Evolutionary conservation across 768 basidiomycete species (phyloP).

Genomic region (Leccinellum rugosiceps): DNA sequence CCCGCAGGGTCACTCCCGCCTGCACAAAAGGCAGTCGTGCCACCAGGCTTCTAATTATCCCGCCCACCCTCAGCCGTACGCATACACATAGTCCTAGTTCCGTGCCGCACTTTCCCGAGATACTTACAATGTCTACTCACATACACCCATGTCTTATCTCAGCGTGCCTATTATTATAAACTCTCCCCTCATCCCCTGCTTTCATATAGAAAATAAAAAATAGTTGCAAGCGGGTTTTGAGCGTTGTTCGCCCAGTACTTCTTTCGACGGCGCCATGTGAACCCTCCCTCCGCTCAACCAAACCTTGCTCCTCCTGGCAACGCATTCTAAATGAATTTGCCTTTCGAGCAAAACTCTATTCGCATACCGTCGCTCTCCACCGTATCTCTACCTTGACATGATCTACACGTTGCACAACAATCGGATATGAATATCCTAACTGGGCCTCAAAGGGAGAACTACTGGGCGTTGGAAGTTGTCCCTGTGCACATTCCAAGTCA

Average conservation of each 20-base stretch:
- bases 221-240: slow-evolving; percentile 24
- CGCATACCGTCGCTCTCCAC: slow-evolving; percentile 9
- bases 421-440: slow-evolving; percentile 32
- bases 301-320: slow-evolving; percentile 29
- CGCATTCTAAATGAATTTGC: slow-evolving; percentile 23
- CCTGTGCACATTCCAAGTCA: slow-evolving; percentile 31
- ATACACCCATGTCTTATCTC: slow-evolving; percentile 24
- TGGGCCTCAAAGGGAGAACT: slow-evolving; percentile 54
- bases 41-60: slow-evolving; percentile 72
- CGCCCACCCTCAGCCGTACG: neutral
- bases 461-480: slow-evolving; percentile 69
- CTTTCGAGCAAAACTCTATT: slow-evolving; percentile 24
- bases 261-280: slow-evolving; percentile 20
- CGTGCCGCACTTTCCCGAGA: slow-evolving; percentile 12
- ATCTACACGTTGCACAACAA: slow-evolving; percentile 25
- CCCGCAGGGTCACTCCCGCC: slow-evolving; percentile 39
- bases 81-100: slow-evolving; percentile 13
- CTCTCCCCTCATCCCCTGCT: slow-evolving; percentile 17
- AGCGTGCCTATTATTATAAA: slow-evolving; percentile 31
- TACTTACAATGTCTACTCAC: slow-evolving; percentile 8
- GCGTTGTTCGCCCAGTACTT: slow-evolving; percentile 11
- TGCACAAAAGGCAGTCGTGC: slow-evolving; percentile 59
- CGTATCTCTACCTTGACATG: slow-evolving; percentile 17
- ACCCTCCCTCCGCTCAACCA: neutral
- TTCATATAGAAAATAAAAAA: slow-evolving; percentile 9